Conservation (phyloP, 78 protist genomes). For the Dictyostelium citrinum region DNA sequence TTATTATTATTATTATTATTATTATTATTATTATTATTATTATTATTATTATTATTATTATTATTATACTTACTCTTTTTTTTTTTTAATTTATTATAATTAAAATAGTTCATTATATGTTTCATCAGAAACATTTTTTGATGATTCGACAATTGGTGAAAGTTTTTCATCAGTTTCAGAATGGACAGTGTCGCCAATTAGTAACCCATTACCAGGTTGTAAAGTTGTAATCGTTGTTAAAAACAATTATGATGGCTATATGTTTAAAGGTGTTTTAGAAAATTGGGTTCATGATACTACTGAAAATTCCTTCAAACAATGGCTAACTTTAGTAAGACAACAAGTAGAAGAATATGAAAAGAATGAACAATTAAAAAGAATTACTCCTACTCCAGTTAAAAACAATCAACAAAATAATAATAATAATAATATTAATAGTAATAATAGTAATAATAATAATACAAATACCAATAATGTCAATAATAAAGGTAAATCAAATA, state of each 20-base stretch:
- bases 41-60: no score
- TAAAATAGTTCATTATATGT: slow-evolving; percentile 25
- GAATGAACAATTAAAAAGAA: slow-evolving; percentile 40
- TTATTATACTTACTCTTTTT: neutral
- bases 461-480: no score
- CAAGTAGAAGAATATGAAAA: slow-evolving; percentile 75
- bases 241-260: slow-evolving; percentile 42
- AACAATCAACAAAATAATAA: neutral
- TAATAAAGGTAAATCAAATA: neutral
- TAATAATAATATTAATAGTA: neutral
- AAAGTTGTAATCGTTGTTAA: slow-evolving; percentile 48
- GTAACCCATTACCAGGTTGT: slow-evolving; percentile 35
- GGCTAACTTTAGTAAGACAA: slow-evolving; percentile 42
- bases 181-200: slow-evolving; percentile 63
- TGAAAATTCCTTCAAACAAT: slow-evolving; percentile 55
- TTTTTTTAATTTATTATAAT: neutral
- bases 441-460: neutral
- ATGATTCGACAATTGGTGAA: slow-evolving; percentile 50
- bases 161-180: slow-evolving; percentile 49
- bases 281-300: slow-evolving; percentile 72
- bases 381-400: slow-evolving; percentile 62
- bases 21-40: no score
- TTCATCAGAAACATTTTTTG: slow-evolving; percentile 58
- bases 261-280: slow-evolving; percentile 52
- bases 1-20: no score